Base-by-base conservation (phyloP, 495 filamentous ascomycete genomes). In the Penicillium roqueforti region DNA sequence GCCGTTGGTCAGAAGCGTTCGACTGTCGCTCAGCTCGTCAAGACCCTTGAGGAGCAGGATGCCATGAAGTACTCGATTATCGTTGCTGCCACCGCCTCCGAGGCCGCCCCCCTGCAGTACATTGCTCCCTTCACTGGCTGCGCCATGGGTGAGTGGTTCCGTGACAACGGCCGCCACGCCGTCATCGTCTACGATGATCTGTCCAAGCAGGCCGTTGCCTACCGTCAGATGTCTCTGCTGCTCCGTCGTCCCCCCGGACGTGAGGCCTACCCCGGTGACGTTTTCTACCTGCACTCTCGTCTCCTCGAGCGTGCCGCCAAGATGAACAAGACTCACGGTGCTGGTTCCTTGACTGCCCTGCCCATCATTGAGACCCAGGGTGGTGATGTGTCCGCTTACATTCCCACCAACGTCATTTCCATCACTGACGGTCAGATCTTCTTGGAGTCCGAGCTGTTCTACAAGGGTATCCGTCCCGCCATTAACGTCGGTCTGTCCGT, bases 401-500 rank as follows among this genome's bases (percentile, higher is more conserved):
- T 98, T 83, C 93, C 93, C 70, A 98, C 93, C 80, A 98, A 98
- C 82, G 93, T 98, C 81, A 98, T 98, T 84, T 97, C 95, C 71
- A 98, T 98, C 69, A 98, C 93, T 60, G 93, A 98, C 68, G 93
- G 93, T 54, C 93, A 98, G 81, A 98, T 98, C 77, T 98, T 98
- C 89, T 85, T 98, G 84, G 93, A 98, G 80, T 73, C 95, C 62
- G 93, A 98, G 74, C 84, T 98, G 58, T 98, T 98, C 89, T 98
- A 98, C 87, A 98, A 98, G 88, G 93, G 93, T 96, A 78, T 98
- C 78, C 95, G 93, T 71, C 93, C 93, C 64, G 93, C 93, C 79
- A 98, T 98, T 80, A 98, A 98, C 85, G 93, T 98, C 87, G 93
- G 93, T 93, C 88, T 98, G 53, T 98, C 93, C 69, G 93, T 98